Evolutionary conservation across 2,329 filamentous ascomycete species (phyloP).

Genomic region (Neonectria hederae): DNA sequence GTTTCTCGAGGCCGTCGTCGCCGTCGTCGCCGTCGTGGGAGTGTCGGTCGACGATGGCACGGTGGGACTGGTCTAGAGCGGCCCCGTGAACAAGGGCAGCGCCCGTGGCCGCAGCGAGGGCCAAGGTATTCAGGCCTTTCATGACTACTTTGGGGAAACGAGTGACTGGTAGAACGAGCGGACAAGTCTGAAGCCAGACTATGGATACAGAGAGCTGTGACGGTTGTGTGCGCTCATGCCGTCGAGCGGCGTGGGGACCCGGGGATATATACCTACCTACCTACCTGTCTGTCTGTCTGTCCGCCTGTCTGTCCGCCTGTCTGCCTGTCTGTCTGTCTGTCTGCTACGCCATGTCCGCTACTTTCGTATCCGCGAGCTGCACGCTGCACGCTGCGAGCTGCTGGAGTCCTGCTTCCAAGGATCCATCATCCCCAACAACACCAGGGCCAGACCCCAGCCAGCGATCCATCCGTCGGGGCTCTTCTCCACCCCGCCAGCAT

Average conservation of each 20-base stretch:
- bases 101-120: slow-evolving; percentile 16
- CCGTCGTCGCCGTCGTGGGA: neutral
- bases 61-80: neutral
- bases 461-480: neutral
- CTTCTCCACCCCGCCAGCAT: neutral
- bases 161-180: slow-evolving; percentile 37
- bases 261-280: neutral
- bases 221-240: neutral
- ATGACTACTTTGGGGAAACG: slow-evolving; percentile 25
- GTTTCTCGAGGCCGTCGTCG: slow-evolving; percentile 20
- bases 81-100: slow-evolving; percentile 3
- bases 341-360: too few relatives aligned
- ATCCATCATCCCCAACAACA: neutral
- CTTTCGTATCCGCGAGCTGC: neutral
- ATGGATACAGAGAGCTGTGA: neutral
- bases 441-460: neutral
- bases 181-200: slow-evolving; percentile 20
- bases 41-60: neutral
- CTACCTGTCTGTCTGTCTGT: too few relatives aligned
- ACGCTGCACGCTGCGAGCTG: neutral
- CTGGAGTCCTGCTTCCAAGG: neutral
- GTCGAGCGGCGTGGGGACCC: neutral
- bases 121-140: slow-evolving; percentile 22
- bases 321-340: too few relatives aligned
- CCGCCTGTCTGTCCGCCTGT: too few relatives aligned